Evolutionary conservation across 2,329 filamentous ascomycete species (phyloP).

Genomic region (Fusarium metavorans): DNA sequence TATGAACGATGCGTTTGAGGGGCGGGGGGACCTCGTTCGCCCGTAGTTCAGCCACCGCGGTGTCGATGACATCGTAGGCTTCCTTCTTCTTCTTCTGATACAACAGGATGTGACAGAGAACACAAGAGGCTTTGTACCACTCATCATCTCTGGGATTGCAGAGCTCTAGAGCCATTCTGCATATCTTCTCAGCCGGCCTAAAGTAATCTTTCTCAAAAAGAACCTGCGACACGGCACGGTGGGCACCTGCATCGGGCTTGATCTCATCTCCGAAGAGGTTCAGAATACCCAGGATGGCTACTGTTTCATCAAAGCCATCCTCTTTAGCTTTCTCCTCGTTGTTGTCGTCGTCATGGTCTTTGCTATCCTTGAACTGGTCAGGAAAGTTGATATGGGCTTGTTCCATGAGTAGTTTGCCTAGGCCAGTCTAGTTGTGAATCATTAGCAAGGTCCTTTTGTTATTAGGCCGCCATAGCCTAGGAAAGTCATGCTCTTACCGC

Average conservation of each 20-base stretch:
- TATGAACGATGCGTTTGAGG: background rate
- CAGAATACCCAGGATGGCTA: slow-evolving; percentile 30
- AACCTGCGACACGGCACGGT: slow-evolving; percentile 1
- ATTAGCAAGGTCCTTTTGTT: background rate
- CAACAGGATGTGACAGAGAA: background rate
- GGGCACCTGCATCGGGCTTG: slow-evolving; percentile 19
- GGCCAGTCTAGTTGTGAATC: background rate
- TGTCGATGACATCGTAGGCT: background rate
- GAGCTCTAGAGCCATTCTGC: background rate
- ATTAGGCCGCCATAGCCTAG: background rate
- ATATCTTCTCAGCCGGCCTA: background rate
- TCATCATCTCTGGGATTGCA: background rate
- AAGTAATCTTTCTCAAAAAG: background rate
- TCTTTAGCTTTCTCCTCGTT: background rate
- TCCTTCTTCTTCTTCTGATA: background rate
- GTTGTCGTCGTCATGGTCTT: background rate
- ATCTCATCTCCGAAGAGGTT: slow-evolving; percentile 36
- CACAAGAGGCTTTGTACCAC: background rate
- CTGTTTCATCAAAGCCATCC: background rate
- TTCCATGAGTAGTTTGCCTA: background rate
- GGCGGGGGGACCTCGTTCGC: accelerated
- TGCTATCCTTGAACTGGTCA: background rate
- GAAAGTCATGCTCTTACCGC: background rate
- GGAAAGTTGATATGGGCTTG: slow-evolving; percentile 7
- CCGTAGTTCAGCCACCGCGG: accelerated